Conservation (phyloP, 2,329 filamentous ascomycete genomes). For the Cladophialophora psammophila region DNA sequence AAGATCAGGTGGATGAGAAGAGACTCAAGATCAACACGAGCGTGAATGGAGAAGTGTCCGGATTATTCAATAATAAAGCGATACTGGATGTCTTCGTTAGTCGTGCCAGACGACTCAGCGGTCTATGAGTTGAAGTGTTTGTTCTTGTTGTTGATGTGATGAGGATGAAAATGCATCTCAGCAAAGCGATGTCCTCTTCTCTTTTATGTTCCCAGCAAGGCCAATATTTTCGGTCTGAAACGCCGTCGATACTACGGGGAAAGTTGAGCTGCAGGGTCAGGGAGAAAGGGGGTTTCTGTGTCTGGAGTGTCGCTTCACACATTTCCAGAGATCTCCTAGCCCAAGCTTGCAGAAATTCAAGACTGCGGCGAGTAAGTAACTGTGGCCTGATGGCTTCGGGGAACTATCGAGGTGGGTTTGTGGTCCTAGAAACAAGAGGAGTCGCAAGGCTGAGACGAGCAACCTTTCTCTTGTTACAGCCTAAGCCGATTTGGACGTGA, state of each 20-base stretch:
- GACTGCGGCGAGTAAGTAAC: neutral
- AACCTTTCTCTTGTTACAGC: neutral
- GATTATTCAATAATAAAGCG: neutral
- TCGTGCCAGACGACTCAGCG: neutral
- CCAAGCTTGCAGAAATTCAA: neutral
- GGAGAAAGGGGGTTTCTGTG: neutral
- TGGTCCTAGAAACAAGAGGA: neutral
- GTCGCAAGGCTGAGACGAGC: slow-evolving; percentile 11
- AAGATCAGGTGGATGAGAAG: neutral
- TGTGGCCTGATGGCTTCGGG: neutral
- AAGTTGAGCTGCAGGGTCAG: neutral
- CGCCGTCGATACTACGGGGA: neutral
- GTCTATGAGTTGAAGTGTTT: neutral
- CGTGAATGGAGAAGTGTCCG: neutral
- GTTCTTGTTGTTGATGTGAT: neutral
- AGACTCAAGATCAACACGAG: neutral
- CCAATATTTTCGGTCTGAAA: neutral
- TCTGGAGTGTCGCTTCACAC: neutral
- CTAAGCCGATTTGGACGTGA: neutral
- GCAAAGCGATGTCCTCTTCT: neutral
- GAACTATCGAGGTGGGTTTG: neutral
- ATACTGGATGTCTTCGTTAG: neutral
- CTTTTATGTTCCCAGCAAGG: neutral
- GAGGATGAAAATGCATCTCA: neutral
- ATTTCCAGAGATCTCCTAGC: neutral